Evolutionary conservation across 1,139 yeast genomes (phyloP).

Genomic region (Yarrowia galli): DNA sequence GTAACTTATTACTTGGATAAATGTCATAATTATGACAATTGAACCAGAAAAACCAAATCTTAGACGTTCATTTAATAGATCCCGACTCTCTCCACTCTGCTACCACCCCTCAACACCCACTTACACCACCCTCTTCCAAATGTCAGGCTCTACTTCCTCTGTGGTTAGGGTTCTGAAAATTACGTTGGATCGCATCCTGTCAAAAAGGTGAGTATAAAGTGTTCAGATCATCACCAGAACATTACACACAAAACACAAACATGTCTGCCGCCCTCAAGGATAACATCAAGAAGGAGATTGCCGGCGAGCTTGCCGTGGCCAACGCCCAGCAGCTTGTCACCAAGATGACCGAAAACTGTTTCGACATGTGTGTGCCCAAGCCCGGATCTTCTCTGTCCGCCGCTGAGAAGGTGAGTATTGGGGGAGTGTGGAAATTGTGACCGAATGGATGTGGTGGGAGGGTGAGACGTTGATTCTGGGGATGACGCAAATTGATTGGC

Average conservation of each 20-base stretch:
- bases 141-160: background rate
- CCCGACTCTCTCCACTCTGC: too few species aligned
- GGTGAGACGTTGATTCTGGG: too few species aligned
- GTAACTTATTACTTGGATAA: too few species aligned
- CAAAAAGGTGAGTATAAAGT: too few species aligned
- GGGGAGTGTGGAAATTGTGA: background rate
- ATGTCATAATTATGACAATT: too few species aligned
- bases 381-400: conserved; percentile 60
- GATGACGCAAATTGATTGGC: too few species aligned
- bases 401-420: conserved; percentile 52
- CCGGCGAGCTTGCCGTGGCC: conserved; percentile 85
- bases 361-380: conserved; percentile 70
- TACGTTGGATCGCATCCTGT: conserved; percentile 21
- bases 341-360: conserved; percentile 88
- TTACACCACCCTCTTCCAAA: background rate
- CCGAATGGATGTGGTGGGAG: background rate
- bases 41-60: too few species aligned
- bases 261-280: conserved; percentile 56
- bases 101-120: too few species aligned
- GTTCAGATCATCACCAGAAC: background rate
- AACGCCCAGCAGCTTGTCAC: conserved; percentile 88
- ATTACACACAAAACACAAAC: background rate
- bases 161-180: conserved; percentile 20
- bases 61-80: too few species aligned
- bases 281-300: conserved; percentile 73